Evolutionary conservation across 306 rosid species (phyloP), one percentile per base, ranked within the genome.

Genomic region (Corylus avellana): DNA sequence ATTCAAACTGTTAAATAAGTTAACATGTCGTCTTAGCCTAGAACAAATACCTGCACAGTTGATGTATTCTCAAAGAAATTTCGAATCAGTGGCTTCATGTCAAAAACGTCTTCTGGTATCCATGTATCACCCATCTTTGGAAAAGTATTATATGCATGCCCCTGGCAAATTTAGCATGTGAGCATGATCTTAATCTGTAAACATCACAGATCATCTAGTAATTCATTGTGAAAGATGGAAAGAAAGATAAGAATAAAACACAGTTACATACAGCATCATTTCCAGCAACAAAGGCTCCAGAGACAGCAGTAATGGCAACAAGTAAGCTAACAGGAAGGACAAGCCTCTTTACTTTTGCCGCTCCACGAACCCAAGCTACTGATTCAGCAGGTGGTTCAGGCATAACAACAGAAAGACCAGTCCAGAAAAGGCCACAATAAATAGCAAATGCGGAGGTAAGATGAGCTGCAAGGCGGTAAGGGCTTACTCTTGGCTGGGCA

Each of bases 231-330:
- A 82, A 80, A 64, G 67, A 61, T 42, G 70, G 32, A 48, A 73
- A 80, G 54, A 16, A 67, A 39, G 62, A 72, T 56, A 79, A 54
- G 22, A 62, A 32, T 77, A 67, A 17, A 25, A 76, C 67, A 16
- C 62, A 55, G 62, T 14, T 62, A 84, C 97, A 18, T 89, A 93
- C 97, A 62, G 97, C 97, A 84, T 93, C 98, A 84, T 93, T 92
- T 85, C 98, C 97, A 0, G 97, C 97, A 78, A 93, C 98, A 88
- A 92, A 93, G 67, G 98, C 98, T 77, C 98, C 98, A 12, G 98
- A 93, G 55, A 92, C 71, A 68, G 97, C 97, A 79, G 98, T 94
- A 51, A 94, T 72, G 79, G 92, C 97, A 20, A 91, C 96, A 64
- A 94, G 89, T 22, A 94, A n/a, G 89, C 92, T 79, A 75, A 91